phyloP scores from a whole-genome alignment of 768 basidiomycete genomes.

The Termitomyces sp. region DNA sequence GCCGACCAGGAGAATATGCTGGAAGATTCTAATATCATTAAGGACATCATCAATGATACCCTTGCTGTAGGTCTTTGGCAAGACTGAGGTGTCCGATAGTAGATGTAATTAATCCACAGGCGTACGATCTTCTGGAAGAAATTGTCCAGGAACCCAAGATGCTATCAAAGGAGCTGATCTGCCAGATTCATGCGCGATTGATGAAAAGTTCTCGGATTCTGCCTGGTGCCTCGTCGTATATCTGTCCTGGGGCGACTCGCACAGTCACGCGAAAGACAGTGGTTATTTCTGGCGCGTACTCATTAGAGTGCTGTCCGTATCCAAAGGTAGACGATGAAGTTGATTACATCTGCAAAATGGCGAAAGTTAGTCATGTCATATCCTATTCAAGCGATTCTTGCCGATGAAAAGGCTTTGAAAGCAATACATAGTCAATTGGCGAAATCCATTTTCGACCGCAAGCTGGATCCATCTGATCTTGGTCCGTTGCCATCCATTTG shows the following conservation, averaged over 20 bases:
- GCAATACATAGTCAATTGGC: constrained; percentile 21
- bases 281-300: constrained; percentile 16
- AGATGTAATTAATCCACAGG: constrained; percentile 4
- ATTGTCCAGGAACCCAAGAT: constrained; percentile 5
- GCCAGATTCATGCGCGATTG: constrained; percentile 20
- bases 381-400: neutral
- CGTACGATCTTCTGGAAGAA: constrained; percentile 14
- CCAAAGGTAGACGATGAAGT: constrained; percentile 23
- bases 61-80: constrained; percentile 16
- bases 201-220: constrained; percentile 23
- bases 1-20: constrained; percentile 13
- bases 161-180: constrained; percentile 15
- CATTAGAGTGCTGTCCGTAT: constrained; percentile 24
- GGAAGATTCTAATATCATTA: constrained; percentile 17
- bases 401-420: neutral
- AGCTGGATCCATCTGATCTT: constrained; percentile 26
- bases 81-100: neutral
- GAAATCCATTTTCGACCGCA: constrained; percentile 24
- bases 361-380: constrained; percentile 15
- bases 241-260: constrained; percentile 20
- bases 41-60: constrained; percentile 22
- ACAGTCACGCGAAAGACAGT: constrained; percentile 21
- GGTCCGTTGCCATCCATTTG: constrained; percentile 25
- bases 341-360: constrained; percentile 23
- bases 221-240: constrained; percentile 8